A percentile compares a stretch with the other conserved stretches of the same genome.
phyloP scores from a whole-genome alignment of 305 asterid genomes.

The Fraxinus albicans region DNA sequence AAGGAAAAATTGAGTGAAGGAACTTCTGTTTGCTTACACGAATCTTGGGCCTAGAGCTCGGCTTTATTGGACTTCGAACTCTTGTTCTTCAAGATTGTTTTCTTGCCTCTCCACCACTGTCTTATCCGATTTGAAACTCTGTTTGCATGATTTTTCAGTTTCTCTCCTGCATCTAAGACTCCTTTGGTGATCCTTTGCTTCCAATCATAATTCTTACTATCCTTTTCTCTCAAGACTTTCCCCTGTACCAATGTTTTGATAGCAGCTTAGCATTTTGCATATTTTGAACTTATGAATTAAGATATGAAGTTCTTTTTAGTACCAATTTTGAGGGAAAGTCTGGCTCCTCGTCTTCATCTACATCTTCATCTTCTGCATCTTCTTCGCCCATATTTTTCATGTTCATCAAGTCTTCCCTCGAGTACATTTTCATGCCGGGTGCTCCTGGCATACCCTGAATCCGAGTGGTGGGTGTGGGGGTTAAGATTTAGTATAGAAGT shows the following conservation, averaged over 20 bases:
- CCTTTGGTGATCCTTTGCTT: constrained; percentile 52
- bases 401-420: constrained; percentile 87
- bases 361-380: constrained; percentile 68
- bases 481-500: background rate
- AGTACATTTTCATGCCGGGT: constrained; percentile 95
- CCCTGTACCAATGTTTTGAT: constrained; percentile 45
- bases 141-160: constrained; percentile 51
- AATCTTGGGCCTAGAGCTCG: constrained; percentile 48
- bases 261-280: constrained; percentile 6
- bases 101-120: constrained; percentile 69
- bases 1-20: background rate
- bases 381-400: constrained; percentile 53
- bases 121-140: constrained; percentile 48
- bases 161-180: constrained; percentile 50
- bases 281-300: background rate
- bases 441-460: constrained; percentile 96
- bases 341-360: constrained; percentile 55
- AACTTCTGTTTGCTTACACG: background rate
- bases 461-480: background rate
- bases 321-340: constrained; percentile 71
- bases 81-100: constrained; percentile 35
- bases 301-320: constrained; percentile 9
- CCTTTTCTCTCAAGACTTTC: constrained; percentile 57
- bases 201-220: constrained; percentile 57
- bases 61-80: constrained; percentile 45